A percentile compares a stretch with the other conserved stretches of the same genome.
Evolutionary conservation across 78 protist species (phyloP).

Genomic region (Isochrysis galbana): DNA sequence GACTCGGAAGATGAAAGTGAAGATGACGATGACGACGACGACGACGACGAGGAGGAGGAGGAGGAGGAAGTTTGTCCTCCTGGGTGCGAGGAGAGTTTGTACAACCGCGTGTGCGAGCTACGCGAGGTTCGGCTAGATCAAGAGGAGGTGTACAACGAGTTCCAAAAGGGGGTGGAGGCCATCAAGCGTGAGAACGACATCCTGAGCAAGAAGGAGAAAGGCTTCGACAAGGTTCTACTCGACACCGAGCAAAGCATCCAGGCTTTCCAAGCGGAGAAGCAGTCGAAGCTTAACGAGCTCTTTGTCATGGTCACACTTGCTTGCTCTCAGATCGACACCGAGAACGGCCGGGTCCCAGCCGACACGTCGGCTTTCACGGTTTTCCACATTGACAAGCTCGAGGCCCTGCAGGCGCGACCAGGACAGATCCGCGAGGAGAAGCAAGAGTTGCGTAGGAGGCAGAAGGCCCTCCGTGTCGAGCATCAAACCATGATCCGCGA

Average conservation of each 20-base stretch:
- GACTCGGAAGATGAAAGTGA: slow-evolving; percentile 39
- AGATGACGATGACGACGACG: slow-evolving; percentile 43
- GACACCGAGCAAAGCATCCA: slow-evolving; percentile 43
- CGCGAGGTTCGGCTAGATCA: slow-evolving; percentile 55
- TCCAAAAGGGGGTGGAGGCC: slow-evolving; percentile 41
- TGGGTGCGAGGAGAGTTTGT: slow-evolving; percentile 39
- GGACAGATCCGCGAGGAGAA: slow-evolving; percentile 36
- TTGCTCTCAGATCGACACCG: background rate
- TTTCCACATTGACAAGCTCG: slow-evolving; percentile 24
- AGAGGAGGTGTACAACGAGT: slow-evolving; percentile 48
- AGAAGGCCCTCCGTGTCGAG: slow-evolving; percentile 24
- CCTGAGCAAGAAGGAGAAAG: slow-evolving; percentile 49
- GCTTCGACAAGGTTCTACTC: slow-evolving; percentile 12
- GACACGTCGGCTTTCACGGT: slow-evolving; percentile 21
- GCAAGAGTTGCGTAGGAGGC: background rate
- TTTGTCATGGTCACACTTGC: slow-evolving; percentile 29
- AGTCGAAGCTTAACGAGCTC: slow-evolving; percentile 62
- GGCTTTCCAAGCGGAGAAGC: slow-evolving; percentile 56
- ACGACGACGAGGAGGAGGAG: slow-evolving; percentile 45
- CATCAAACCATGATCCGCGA: background rate
- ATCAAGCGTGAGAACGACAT: slow-evolving; percentile 38
- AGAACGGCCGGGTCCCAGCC: slow-evolving; percentile 29
- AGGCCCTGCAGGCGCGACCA: slow-evolving; percentile 30
- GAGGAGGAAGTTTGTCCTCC: slow-evolving; percentile 66
- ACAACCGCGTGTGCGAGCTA: slow-evolving; percentile 41